These are phyloP conservation scores for Arthrobotrys musiformis DNA, from an alignment of 2,329 filamentous ascomycete genomes.

Conservation along the genomic window DNA sequence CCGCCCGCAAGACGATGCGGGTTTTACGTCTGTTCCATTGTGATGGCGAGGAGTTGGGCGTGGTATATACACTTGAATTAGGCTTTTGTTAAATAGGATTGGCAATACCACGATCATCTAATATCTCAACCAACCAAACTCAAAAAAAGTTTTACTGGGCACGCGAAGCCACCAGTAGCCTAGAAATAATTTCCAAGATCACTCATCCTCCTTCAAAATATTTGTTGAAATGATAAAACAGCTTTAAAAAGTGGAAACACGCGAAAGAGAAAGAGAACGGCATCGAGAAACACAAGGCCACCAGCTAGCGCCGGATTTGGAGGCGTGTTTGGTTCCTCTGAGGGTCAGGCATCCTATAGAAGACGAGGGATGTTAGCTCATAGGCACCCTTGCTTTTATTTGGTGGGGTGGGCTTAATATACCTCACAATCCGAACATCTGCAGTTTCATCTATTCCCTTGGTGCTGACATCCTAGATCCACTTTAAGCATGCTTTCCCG, in stretches of 20 bases:
- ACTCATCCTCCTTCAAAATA: neutral
- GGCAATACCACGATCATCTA: neutral
- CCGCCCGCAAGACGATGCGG: slow-evolving; percentile 44
- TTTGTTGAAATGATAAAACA: neutral
- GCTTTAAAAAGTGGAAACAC: neutral
- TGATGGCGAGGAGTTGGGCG: neutral
- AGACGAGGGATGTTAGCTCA: slow-evolving; percentile 47
- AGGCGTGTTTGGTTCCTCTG: slow-evolving; percentile 65
- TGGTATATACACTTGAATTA: neutral
- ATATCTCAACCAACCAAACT: neutral
- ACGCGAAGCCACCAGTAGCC: neutral
- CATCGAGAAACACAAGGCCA: neutral
- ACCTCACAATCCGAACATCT: slow-evolving; percentile 84
- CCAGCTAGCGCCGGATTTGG: slow-evolving; percentile 11
- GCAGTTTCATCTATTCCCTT: slow-evolving; percentile 69
- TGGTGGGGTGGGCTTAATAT: slow-evolving; percentile 51
- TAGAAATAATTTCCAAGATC: neutral
- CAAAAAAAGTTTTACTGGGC: neutral
- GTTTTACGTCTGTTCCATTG: slow-evolving; percentile 50
- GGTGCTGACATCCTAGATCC: slow-evolving; percentile 63
- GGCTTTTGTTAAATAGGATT: neutral
- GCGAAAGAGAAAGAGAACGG: neutral
- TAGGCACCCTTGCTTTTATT: neutral
- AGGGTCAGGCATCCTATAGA: slow-evolving; percentile 66
- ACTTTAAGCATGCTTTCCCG: neutral